These are phyloP conservation scores for Kernera saxatilis DNA, from an alignment of 345 rosid species.

Conservation along the genomic window DNA sequence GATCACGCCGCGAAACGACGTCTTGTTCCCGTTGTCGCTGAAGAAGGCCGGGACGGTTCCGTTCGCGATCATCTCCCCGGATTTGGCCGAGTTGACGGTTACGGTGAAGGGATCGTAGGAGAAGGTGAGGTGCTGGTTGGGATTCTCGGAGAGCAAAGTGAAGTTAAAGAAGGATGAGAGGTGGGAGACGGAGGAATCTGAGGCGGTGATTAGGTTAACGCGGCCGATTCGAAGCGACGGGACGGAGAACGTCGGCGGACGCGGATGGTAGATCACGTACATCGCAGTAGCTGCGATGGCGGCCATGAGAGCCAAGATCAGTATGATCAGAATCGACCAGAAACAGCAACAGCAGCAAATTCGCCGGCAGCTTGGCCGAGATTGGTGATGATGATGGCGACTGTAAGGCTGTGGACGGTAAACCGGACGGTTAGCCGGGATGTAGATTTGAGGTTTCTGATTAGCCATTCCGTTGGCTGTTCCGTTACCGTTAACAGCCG, in stretches of 20 bases:
- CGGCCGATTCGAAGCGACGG: conserved; percentile 67
- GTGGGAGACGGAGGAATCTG: conserved; percentile 61
- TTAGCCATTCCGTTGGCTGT: conserved; percentile 16
- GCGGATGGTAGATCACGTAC: conserved; percentile 75
- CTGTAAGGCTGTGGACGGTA: conserved; percentile 61
- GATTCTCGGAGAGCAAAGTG: conserved; percentile 70
- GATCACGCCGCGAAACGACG: conserved; percentile 50
- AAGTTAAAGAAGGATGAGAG: conserved; percentile 68
- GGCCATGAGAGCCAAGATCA: conserved; percentile 54
- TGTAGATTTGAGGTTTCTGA: conserved; percentile 46
- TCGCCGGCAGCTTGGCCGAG: conserved; percentile 55
- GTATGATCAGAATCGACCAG: conserved; percentile 65
- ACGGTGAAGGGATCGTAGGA: conserved; percentile 57
- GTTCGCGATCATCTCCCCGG: conserved; percentile 54
- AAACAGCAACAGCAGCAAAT: conserved; percentile 83
- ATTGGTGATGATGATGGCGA: conserved; percentile 44
- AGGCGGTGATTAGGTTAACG: conserved; percentile 61
- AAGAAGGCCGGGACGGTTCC: conserved; percentile 63
- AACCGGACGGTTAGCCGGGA: conserved; percentile 53
- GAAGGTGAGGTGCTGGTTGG: conserved; percentile 69
- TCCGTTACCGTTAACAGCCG: conserved; percentile 18
- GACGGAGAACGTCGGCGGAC: conserved; percentile 62
- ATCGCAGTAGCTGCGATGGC: conserved; percentile 67
- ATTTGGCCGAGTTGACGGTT: conserved; percentile 32
- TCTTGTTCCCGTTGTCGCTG: conserved; percentile 53